Conservation (phyloP, 2,329 filamentous ascomycete species). For the Microsporum audouinii region DNA sequence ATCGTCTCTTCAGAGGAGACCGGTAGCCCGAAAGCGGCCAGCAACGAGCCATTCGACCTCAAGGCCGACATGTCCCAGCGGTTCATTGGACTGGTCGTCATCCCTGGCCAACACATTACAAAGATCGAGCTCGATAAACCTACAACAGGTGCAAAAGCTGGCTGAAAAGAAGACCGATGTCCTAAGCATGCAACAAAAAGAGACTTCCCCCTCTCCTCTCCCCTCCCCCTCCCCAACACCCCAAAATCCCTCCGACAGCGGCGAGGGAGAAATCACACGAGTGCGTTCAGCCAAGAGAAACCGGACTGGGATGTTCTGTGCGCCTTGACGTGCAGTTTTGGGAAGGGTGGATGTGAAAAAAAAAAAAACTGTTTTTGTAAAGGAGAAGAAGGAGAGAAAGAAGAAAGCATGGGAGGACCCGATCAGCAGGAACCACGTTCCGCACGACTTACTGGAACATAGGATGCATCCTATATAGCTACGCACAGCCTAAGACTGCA, state of each 20-base stretch:
- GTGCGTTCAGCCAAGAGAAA: background rate
- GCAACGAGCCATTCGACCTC: conserved; percentile 24
- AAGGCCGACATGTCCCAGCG: conserved; percentile 67
- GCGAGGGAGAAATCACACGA: background rate
- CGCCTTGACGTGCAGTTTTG: background rate
- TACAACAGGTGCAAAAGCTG: background rate
- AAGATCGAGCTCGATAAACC: conserved; percentile 71
- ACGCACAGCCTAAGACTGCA: background rate
- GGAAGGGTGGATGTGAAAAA: background rate
- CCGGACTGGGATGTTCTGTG: background rate
- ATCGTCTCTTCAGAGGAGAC: conserved; percentile 26
- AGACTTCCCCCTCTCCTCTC: background rate
- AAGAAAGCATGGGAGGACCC: background rate
- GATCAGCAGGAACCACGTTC: conserved; percentile 5
- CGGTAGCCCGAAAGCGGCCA: conserved; percentile 16
- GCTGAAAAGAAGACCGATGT: background rate
- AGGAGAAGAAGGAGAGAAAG: background rate
- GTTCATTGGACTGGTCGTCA: conserved; percentile 78
- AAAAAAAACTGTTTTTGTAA: background rate
- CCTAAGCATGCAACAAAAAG: background rate
- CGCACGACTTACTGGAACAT: background rate
- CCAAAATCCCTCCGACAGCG: background rate
- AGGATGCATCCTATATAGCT: background rate
- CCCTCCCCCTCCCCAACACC: background rate
- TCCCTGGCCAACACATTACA: conserved; percentile 73